These are phyloP conservation scores for Mycena epipterygia DNA, from an alignment of 768 basidiomycete genomes.

Conservation along the genomic window DNA sequence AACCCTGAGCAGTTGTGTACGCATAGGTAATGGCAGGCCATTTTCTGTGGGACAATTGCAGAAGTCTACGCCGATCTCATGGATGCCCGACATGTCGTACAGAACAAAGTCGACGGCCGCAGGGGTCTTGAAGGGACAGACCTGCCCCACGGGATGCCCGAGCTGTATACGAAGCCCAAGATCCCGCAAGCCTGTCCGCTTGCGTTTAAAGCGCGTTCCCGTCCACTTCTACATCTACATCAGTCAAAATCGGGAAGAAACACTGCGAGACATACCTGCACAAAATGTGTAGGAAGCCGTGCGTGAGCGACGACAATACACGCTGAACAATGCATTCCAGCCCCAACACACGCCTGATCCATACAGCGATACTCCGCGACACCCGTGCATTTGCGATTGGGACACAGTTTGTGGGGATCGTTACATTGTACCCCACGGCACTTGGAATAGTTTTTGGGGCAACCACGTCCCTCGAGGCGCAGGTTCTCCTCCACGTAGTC, in stretches of 20 bases:
- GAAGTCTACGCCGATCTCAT: conserved; percentile 25
- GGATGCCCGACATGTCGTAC: conserved; percentile 25
- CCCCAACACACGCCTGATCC: conserved; percentile 3
- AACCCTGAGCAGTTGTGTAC: conserved; percentile 24
- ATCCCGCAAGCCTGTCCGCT: background rate
- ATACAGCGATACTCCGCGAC: background rate
- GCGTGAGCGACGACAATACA: conserved; percentile 4
- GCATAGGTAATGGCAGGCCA: background rate
- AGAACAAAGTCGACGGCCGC: conserved; percentile 13
- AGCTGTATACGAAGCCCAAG: conserved; percentile 33
- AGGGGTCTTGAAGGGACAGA: background rate
- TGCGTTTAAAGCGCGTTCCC: background rate
- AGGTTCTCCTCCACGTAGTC: conserved; percentile 2
- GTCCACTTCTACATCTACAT: background rate
- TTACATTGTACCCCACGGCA: background rate
- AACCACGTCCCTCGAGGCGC: conserved; percentile 7
- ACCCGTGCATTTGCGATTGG: background rate
- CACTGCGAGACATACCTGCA: background rate
- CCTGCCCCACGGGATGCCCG: conserved; percentile 4
- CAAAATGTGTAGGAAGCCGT: conserved; percentile 4
- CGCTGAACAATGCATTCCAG: background rate
- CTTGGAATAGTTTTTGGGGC: background rate
- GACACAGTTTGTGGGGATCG: background rate
- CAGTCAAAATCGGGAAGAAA: too few relatives aligned
- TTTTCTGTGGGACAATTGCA: conserved; percentile 21